Evolutionary conservation across 208 protist genomes (phyloP), one percentile per base, ranked within the genome.

Genomic region (Leishmania amazonensis): DNA sequence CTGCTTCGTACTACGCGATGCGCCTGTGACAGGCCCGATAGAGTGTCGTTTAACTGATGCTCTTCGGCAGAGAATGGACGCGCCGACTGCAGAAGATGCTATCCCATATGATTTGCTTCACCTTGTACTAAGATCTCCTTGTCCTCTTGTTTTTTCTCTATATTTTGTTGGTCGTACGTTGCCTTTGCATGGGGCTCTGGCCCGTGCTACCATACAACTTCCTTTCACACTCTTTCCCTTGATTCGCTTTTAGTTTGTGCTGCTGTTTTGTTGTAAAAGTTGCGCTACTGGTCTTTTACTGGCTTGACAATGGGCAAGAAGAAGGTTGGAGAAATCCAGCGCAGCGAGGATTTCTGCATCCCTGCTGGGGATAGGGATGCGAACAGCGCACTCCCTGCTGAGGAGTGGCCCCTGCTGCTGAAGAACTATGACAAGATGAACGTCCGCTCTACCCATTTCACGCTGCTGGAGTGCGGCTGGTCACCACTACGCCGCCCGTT

Each of bases 401-500:
- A 95, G 11, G 94, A 99, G 42, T 99, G 99, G 99, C 99, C 99
- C 38, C 91, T 99, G 68, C 95, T 99, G 45, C 91, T 99, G 51
- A 99, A 99, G 90, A 99, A 99, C 89, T 99, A 99, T 83, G 98
- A 99, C 88, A 95, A 99, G 83, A 97, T 99, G 79, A 98, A 99
- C 87, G 93, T 99, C 31, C 92, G 98, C 72, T 99, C 98, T 24
- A 94, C 90, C 28, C 97, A 99, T 83, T 99, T 99, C 83, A 99
- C 99, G 19, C 88, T 99, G 75, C 92, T 99, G 53, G 90, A 90
- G 57, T 99, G 98, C 76, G 99, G 99, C 58, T 97, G 92, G 87
- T 99, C 99, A 38, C 99, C 99, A 62, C 90, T 99, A 19, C 98
- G 99, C 75, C 95, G 99, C 51, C 95, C 98, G 49, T 89, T 99